Evolutionary conservation across 2,329 filamentous ascomycete genomes (phyloP), one percentile per base, ranked within the genome.

Genomic region (Colletotrichum kahawae): DNA sequence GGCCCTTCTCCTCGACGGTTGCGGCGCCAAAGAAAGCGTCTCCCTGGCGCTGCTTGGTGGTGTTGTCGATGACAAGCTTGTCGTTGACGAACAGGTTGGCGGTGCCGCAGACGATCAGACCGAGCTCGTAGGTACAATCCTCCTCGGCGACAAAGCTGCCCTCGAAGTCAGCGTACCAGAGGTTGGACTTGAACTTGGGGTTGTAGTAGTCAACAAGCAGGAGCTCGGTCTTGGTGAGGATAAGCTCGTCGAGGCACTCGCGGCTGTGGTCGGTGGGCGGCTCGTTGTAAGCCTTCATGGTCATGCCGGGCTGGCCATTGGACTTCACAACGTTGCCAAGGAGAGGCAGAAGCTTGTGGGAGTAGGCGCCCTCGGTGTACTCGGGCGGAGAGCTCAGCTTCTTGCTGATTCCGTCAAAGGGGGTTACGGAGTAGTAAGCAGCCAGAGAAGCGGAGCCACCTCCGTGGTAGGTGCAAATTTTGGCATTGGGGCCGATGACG

Each of bases 351-450:
- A 92, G 87, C 79, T 92, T 92, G 82, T 93, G 92, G 1, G 90
- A 91, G 81, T 93, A 92, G 51, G 89, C 90, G 12, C 92, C 92
- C 57, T 92, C 88, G 2, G 90, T 87, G 80, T 91, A 93, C 2
- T 80, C 82, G 0, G 88, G 87, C 7, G 83, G 71, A 1, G 81
- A 82, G 13, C 79, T 81, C 1, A 90, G 83, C 80, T 90, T 90
- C 38, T 86, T 86, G 51, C 87, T 89, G 78, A 95, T 94, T 8
- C 93, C 93, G 71, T 94, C 92, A 31, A 93, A 92, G 3, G 94
- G 94, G 1, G 92, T 95, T 24, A 95, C 88, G 63, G 93, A 93
- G 74, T 93, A 92, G 84, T 94, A 94, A 8, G 89, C 86, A 12
- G 84, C 83, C 33, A 92, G 82, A 1, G 91, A 89, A 2, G 92